Evolutionary conservation across 2,329 filamentous ascomycete species (phyloP).

Genomic region (Chrysoporthe deuterocubensis): DNA sequence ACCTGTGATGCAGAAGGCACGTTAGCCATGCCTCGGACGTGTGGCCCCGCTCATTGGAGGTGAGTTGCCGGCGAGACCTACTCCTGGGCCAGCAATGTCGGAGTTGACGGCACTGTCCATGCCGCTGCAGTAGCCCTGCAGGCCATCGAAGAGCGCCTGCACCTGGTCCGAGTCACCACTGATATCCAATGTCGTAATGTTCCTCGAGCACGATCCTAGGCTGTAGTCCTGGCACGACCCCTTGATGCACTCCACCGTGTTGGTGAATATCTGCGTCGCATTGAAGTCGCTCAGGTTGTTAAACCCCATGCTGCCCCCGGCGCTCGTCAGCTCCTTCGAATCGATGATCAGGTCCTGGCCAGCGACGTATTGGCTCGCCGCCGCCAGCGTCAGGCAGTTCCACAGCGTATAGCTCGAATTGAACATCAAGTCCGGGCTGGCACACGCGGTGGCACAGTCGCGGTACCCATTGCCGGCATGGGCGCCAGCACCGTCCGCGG

Average conservation of each 20-base stretch:
- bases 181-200: conserved; percentile 19
- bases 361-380: conserved; percentile 14
- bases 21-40: neutral
- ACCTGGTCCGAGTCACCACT: conserved; percentile 17
- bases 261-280: conserved; percentile 16
- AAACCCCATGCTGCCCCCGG: conserved; percentile 17
- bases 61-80: neutral
- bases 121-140: conserved; percentile 19
- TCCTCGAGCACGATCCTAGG: conserved; percentile 22
- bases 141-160: conserved; percentile 11
- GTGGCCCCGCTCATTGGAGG: neutral
- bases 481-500: conserved; percentile 6
- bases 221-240: conserved; percentile 25
- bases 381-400: conserved; percentile 25
- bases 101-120: conserved; percentile 23
- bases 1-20: conserved; percentile 6
- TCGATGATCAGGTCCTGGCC: conserved; percentile 9
- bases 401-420: conserved; percentile 26
- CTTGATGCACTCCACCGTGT: conserved; percentile 21
- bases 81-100: conserved; percentile 25
- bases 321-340: conserved; percentile 4
- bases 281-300: conserved; percentile 22
- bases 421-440: conserved; percentile 18
- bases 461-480: conserved; percentile 14
- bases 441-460: conserved; percentile 23